Base-by-base conservation (phyloP, 116 monocot species). In the Trichopus zeylanicus region DNA sequence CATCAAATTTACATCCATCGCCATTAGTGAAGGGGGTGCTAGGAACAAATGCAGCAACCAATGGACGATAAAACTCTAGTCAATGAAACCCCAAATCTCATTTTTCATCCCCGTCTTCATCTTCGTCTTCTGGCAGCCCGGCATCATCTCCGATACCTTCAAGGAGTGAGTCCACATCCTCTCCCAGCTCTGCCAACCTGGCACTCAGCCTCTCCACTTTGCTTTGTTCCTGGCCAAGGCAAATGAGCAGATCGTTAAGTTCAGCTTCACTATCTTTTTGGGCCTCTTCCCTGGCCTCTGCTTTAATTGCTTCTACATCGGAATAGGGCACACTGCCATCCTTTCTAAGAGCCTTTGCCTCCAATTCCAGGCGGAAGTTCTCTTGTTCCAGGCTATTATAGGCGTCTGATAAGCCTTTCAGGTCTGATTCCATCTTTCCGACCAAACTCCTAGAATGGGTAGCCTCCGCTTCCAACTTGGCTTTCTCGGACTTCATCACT, bases 191-290 rank as follows among this genome's bases (percentile, higher is more conserved):
- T 0, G 25, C 57, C 42, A 98, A 65, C 56, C 88, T 87, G 33
- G 82, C 24, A 46, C 79, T 85, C 72, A 98, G 68, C 72, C 71
- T 98, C 80, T 91, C 91, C 29, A 98, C 91, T 68, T 88, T 98
- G 69, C 79, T 91, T 63, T 98, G 97, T 61, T 98, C 97, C 64
- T 98, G 91, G n/a, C 97, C 97, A 35, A 98, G 71, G 46, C 97
- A 98, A 68, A 98, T 91, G 3, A 98, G 76, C 29, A 98, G 67
- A 64, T 98, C 97, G 46, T 73, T 98, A 39, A 98, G 73, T 54
- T 98, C 97, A 7, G 82, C 75, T 46, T 98, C 97, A 11, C 71
- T 82, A 42, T 98, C 97, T 63, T 87, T 87, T 66, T 88, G 74
- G 3, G 97, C 97, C 60, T 78, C 91, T 48, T 87, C 88, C 55